A percentile compares a stretch with the other conserved stretches of the same genome.
Conservation (phyloP, 2,329 filamentous ascomycete genomes). For the Taxawa tesnikishii region DNA sequence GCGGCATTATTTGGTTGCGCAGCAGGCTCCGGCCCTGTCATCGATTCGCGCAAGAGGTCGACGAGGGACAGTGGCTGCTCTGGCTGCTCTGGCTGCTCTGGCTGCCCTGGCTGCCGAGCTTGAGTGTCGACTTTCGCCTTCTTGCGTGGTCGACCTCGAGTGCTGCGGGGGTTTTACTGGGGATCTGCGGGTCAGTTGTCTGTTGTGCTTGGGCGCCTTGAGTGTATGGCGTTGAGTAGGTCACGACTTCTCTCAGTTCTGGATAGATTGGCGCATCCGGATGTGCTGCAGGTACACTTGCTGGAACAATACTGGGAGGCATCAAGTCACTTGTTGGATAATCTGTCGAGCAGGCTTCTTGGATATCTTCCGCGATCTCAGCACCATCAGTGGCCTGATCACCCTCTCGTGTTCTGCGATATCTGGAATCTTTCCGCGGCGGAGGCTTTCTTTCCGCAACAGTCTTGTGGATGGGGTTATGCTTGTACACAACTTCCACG, state of each 20-base stretch:
- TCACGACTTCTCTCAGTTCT: not conserved
- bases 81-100: conserved; percentile 1
- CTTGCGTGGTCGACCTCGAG: not conserved
- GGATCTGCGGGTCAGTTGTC: not conserved
- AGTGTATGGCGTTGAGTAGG: not conserved
- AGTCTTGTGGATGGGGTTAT: conserved; percentile 33
- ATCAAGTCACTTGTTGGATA: too few relatives aligned
- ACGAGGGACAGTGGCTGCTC: conserved; percentile 14
- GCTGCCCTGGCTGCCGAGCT: not conserved
- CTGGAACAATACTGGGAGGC: too few relatives aligned
- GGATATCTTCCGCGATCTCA: too few relatives aligned
- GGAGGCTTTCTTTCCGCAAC: conserved; percentile 31
- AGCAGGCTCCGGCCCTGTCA: not conserved
- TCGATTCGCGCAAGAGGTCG: conserved; percentile 14
- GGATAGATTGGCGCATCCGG: not conserved
- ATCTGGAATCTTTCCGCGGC: conserved; percentile 15
- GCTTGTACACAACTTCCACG: conserved; percentile 34
- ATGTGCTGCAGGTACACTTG: too few relatives aligned
- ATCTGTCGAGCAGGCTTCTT: too few relatives aligned
- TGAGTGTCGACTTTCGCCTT: conserved; percentile 3
- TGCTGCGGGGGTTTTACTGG: not conserved
- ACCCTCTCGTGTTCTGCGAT: not conserved
- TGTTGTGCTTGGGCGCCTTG: not conserved
- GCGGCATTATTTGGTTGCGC: not conserved
- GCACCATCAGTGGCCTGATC: too few relatives aligned